These are phyloP conservation scores for Sarocladiaceae sp. DNA, from an alignment of 2,329 filamentous ascomycete species.

Conservation along the genomic window DNA sequence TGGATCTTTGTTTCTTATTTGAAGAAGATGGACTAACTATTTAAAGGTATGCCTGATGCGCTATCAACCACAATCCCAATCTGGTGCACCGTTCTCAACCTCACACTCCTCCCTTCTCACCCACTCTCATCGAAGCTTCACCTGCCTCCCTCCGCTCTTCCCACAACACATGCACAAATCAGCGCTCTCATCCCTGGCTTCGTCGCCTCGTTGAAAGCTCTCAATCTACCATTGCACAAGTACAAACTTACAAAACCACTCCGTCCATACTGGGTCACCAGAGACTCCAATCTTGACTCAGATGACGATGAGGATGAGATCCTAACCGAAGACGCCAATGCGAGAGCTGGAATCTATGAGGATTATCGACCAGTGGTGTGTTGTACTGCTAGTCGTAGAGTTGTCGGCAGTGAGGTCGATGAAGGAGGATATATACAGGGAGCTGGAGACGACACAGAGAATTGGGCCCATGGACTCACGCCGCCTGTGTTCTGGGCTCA, in stretches of 20 bases:
- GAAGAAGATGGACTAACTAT: too few relatives aligned
- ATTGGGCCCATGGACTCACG: conserved; percentile 81
- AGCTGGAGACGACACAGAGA: conserved; percentile 90
- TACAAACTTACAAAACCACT: conserved; percentile 65
- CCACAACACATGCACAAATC: conserved; percentile 74
- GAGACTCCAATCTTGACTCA: conserved; percentile 48
- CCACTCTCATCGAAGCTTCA: conserved; percentile 50
- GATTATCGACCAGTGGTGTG: conserved; percentile 72
- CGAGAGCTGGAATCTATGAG: conserved; percentile 37
- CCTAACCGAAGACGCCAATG: background rate
- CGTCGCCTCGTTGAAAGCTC: conserved; percentile 42
- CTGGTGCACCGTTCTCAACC: conserved; percentile 87
- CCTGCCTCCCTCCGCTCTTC: conserved; percentile 69
- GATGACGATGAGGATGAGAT: conserved; percentile 14
- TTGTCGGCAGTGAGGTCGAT: conserved; percentile 56
- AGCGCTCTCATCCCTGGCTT: conserved; percentile 54
- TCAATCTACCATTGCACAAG: conserved; percentile 47
- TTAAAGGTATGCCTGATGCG: conserved; percentile 80
- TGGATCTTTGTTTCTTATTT: background rate
- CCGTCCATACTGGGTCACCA: conserved; percentile 75
- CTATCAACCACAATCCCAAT: conserved; percentile 90
- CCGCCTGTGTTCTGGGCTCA: conserved; percentile 77
- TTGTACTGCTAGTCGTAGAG: conserved; percentile 76
- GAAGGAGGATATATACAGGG: conserved; percentile 82
- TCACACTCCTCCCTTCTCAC: conserved; percentile 63